Base-by-base conservation (phyloP, 805 yeast species). In the Schwanniomyces vanrijiae region DNA sequence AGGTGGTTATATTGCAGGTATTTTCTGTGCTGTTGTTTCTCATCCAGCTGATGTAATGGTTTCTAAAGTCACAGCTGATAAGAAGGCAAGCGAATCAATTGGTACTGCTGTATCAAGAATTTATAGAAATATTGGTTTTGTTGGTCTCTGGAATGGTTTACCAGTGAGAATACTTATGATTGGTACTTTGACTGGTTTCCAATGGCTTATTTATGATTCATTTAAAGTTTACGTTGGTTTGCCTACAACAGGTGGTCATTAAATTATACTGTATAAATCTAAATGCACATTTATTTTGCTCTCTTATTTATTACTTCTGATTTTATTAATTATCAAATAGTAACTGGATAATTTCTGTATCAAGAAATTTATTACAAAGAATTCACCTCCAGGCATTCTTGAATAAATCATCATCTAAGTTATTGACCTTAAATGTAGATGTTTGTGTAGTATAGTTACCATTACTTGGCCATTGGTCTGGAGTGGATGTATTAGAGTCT, bases 11-110 rank as follows among this genome's bases (percentile, higher is more conserved):
- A 81, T 92, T 63, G 99, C 98, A 9, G 99, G 98, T 84, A 84
- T 94, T 46, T 82, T 91, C 74, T 92, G 97, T 76, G 98, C 99
- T 6, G 73, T 87, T 44, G 94, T 91, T 14, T 91, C 97, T 22
- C 97, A 94, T 68, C 99, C 99, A 18, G 98, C 98, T n/a, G 99
- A 92, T 69, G 97, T 92, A 28, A 85, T 94, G 96, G 98, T 92
- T 21, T 88, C 96, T 42, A 88, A 90, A 78, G 82, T 94, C 60
- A 91, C 89, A 65, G 78, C 86, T 50, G 90, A 83, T 58, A 82
- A 80, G 59, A 69, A 68, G 62, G 77, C 84, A 28, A 76, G 76
- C 42, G 96, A 90, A 71, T 61, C 86, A 4, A 76, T 80, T 59
- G 83, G 84, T 24, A 71, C 73, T 26, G 94, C 95, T 9, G 76